Conservation (phyloP, 331 rosid species). For the Spiraea crenata region DNA sequence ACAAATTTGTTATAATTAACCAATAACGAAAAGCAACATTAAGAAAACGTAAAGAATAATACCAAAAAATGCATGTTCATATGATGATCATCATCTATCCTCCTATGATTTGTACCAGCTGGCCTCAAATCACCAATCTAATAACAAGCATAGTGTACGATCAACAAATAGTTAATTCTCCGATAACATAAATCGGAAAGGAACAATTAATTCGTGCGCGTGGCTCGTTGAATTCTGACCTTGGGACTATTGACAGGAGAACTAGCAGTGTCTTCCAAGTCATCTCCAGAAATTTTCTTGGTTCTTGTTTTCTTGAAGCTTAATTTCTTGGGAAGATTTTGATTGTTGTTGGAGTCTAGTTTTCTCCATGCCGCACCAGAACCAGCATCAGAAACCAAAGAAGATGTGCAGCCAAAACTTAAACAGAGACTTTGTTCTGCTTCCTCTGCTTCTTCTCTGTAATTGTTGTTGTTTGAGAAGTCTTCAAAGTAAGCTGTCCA, state of each 20-base stretch:
- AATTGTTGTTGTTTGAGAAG: slow-evolving; percentile 35
- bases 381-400: slow-evolving; percentile 89
- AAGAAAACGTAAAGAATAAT: slow-evolving; percentile 6
- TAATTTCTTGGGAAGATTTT: slow-evolving; percentile 38
- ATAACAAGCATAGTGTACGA: background rate
- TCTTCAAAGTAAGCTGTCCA: slow-evolving; percentile 90
- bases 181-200: background rate
- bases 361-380: slow-evolving; percentile 78
- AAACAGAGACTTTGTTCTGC: slow-evolving; percentile 33
- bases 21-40: background rate
- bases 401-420: slow-evolving; percentile 42
- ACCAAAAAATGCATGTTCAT: slow-evolving; percentile 49
- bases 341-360: slow-evolving; percentile 27
- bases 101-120: slow-evolving; percentile 41
- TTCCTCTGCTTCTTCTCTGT: slow-evolving; percentile 12
- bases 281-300: slow-evolving; percentile 35
- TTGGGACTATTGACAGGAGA: slow-evolving; percentile 92
- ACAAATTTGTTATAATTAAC: background rate
- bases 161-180: slow-evolving; percentile 1
- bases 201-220: background rate
- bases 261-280: slow-evolving; percentile 92
- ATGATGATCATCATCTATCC: slow-evolving; percentile 35
- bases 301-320: slow-evolving; percentile 61
- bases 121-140: slow-evolving; percentile 61
- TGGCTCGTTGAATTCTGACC: slow-evolving; percentile 35